phyloP scores from a whole-genome alignment of 140 eudicot species.

The Erigeron philadelphicus region DNA sequence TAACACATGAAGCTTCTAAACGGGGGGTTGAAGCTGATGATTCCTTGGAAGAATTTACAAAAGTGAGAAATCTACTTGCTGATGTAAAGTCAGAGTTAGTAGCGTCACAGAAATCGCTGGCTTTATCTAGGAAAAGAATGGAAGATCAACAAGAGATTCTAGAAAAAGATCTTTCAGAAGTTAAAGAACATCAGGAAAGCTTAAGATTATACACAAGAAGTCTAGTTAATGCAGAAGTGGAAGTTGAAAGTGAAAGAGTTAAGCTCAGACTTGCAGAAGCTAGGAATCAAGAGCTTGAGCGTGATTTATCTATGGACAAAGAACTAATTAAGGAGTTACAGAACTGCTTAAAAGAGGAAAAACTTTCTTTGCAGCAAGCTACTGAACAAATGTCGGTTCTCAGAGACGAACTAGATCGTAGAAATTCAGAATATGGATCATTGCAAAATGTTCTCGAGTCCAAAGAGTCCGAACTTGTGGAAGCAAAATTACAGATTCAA shows the following conservation, averaged over 20 bases:
- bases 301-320: constrained; percentile 54
- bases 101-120: constrained; percentile 58
- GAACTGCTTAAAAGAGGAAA: constrained; percentile 44
- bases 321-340: constrained; percentile 55
- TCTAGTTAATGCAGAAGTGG: constrained; percentile 53
- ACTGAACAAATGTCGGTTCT: constrained; percentile 44
- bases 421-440: constrained; percentile 41
- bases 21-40: constrained; percentile 40
- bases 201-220: constrained; percentile 44
- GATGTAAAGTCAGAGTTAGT: constrained; percentile 70
- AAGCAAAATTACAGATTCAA: constrained; percentile 72
- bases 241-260: constrained; percentile 71
- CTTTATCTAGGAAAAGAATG: constrained; percentile 51
- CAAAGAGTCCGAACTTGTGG: constrained; percentile 72
- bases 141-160: constrained; percentile 58
- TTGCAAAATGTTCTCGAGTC: constrained; percentile 39
- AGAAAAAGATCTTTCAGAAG: constrained; percentile 50
- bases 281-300: constrained; percentile 60
- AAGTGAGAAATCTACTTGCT: constrained; percentile 62
- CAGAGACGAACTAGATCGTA: constrained; percentile 49
- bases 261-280: constrained; percentile 66
- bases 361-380: constrained; percentile 46
- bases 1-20: constrained; percentile 49
- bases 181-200: constrained; percentile 45
- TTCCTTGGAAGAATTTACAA: constrained; percentile 48